A percentile compares a stretch with the other conserved stretches of the same genome.
Conservation (phyloP, 2,329 filamentous ascomycete species). For the Hymenoscyphus salicellus region DNA sequence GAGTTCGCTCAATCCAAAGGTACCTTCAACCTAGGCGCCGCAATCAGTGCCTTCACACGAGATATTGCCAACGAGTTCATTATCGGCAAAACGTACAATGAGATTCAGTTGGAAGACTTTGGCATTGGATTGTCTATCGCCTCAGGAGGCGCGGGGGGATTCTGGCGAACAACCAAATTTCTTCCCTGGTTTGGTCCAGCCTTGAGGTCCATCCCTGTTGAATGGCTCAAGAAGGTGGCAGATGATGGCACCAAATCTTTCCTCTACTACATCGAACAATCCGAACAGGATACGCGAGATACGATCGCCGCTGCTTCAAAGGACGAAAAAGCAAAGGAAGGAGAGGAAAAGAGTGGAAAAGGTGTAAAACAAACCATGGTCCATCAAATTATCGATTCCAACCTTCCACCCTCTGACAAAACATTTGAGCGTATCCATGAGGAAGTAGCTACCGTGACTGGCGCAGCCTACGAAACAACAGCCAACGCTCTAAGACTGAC, state of each 20-base stretch:
- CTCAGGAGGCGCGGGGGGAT: not conserved
- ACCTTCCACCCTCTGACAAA: not conserved
- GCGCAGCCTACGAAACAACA: not conserved
- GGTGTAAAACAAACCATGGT: not conserved
- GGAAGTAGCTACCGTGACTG: not conserved
- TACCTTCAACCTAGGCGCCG: slow-evolving; percentile 12
- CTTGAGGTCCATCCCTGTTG: not conserved
- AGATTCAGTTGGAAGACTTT: not conserved
- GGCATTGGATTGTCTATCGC: not conserved
- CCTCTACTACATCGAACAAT: not conserved
- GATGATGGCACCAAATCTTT: not conserved
- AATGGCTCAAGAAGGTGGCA: not conserved
- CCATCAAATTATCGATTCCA: not conserved
- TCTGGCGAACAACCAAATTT: not conserved
- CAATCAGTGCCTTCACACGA: not conserved
- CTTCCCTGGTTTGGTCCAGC: not conserved
- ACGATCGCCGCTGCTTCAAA: not conserved
- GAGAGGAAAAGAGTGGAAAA: not conserved
- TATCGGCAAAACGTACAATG: not conserved
- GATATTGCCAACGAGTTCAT: not conserved
- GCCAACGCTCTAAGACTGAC: not conserved
- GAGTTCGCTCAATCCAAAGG: not conserved
- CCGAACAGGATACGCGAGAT: not conserved
- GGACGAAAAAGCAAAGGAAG: not conserved
- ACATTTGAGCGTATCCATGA: not conserved